Evolutionary conservation across 2,329 filamentous ascomycete genomes (phyloP).

Genomic region (Pseudogymnoascus sp.): DNA sequence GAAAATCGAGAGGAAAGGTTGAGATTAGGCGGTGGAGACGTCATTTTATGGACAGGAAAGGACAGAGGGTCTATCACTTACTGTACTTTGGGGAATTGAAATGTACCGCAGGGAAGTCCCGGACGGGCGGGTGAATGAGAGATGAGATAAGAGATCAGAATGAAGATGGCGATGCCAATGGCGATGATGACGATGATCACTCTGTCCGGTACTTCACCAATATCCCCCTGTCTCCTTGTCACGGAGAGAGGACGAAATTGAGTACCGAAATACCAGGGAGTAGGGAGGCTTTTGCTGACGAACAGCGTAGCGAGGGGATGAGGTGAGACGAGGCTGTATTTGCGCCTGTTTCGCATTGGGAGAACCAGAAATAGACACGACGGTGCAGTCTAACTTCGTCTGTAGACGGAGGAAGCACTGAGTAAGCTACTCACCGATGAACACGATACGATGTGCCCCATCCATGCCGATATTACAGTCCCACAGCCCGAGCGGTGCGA

Average conservation of each 20-base stretch:
- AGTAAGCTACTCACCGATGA: background rate
- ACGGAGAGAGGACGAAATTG: background rate
- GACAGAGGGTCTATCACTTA: background rate
- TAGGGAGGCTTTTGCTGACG: background rate
- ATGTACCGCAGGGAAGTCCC: background rate
- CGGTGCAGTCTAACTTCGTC: background rate
- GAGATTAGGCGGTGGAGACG: background rate
- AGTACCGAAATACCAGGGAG: background rate
- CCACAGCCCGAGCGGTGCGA: background rate
- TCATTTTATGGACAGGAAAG: background rate
- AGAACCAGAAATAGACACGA: background rate
- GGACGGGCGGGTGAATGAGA: background rate
- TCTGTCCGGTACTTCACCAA: background rate
- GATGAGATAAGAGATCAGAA: background rate
- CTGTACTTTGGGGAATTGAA: background rate
- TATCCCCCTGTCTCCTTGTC: background rate
- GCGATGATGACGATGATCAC: background rate
- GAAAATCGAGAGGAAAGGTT: background rate
- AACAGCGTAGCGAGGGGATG: background rate
- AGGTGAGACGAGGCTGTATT: background rate
- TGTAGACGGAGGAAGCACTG: background rate
- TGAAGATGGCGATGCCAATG: background rate
- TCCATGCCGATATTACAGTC: background rate
- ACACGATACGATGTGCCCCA: background rate
- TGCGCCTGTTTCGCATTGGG: background rate